Percentiles rank a stretch among this genome's conserved stretches.
phyloP scores from a whole-genome alignment of 495 filamentous ascomycete genomes.

The Penicillium nucicola region DNA sequence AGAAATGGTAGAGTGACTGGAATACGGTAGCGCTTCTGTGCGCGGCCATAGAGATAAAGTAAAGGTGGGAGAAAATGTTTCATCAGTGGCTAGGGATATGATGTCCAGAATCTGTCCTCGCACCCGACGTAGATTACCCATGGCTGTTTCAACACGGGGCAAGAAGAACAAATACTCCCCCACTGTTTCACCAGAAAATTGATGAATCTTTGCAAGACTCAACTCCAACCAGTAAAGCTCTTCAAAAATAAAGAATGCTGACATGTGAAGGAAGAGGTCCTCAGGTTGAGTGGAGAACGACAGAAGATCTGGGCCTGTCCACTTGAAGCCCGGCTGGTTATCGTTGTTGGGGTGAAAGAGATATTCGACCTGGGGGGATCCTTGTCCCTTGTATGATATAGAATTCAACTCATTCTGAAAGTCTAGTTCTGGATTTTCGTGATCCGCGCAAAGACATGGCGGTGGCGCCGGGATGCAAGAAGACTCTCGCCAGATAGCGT shows the following conservation, averaged over 20 bases:
- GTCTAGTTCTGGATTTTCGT: not conserved
- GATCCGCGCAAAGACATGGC: too few species aligned
- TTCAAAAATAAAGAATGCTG: not conserved
- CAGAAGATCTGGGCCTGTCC: not conserved
- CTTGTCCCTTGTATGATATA: not conserved
- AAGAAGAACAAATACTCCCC: not conserved
- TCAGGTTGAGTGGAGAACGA: not conserved
- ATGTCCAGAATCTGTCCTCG: too few species aligned
- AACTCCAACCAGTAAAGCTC: not conserved
- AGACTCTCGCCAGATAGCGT: too few species aligned
- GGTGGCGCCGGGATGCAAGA: too few species aligned
- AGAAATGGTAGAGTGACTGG: not conserved
- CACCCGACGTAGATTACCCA: not conserved
- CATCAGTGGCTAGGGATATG: too few species aligned
- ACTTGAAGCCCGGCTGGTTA: not conserved
- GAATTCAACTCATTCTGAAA: not conserved
- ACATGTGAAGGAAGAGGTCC: too few species aligned
- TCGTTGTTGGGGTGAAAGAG: not conserved
- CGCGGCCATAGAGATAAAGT: too few species aligned
- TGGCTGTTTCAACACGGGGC: not conserved
- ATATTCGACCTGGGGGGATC: too few species aligned
- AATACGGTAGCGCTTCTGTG: not conserved
- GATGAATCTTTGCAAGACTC: not conserved
- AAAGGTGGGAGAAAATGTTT: too few species aligned
- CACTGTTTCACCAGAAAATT: too few species aligned